These are phyloP conservation scores for Forsythia suspensa DNA, from an alignment of 257 asterid species.

Conservation along the genomic window DNA sequence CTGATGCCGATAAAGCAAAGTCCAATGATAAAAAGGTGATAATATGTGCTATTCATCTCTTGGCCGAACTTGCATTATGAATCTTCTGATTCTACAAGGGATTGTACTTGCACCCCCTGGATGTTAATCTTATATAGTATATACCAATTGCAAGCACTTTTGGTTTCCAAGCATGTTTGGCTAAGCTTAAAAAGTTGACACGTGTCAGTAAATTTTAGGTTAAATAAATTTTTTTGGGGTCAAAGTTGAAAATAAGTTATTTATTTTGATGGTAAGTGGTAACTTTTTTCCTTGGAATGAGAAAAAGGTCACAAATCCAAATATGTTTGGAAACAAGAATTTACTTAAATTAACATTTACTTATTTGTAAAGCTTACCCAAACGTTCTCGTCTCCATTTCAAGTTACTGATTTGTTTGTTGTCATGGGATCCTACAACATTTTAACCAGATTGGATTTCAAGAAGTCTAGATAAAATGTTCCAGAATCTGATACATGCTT, in stretches of 20 bases:
- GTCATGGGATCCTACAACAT: not conserved
- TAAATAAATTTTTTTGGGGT: too few species aligned
- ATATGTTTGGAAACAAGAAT: too few species aligned
- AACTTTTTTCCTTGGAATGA: too few species aligned
- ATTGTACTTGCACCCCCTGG: not conserved
- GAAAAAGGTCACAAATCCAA: too few species aligned
- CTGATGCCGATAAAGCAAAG: slow-evolving; percentile 58
- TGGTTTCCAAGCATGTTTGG: too few species aligned
- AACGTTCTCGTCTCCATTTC: not conserved
- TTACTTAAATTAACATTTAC: too few species aligned
- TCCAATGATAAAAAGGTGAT: slow-evolving; percentile 75
- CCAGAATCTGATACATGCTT: not conserved
- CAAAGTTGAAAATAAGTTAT: too few species aligned
- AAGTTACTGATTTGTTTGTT: not conserved
- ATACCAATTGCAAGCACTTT: not conserved
- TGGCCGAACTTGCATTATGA: slow-evolving; percentile 2
- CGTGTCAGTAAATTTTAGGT: too few species aligned
- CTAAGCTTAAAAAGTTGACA: too few species aligned
- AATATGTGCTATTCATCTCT: not conserved
- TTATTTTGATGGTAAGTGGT: too few species aligned
- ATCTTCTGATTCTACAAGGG: not conserved
- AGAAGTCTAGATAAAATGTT: not conserved
- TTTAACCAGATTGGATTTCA: not conserved
- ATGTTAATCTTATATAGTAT: not conserved
- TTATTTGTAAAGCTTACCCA: not conserved